Conservation (phyloP, 2,329 filamentous ascomycete genomes). For the Aspergillus caelatus region DNA sequence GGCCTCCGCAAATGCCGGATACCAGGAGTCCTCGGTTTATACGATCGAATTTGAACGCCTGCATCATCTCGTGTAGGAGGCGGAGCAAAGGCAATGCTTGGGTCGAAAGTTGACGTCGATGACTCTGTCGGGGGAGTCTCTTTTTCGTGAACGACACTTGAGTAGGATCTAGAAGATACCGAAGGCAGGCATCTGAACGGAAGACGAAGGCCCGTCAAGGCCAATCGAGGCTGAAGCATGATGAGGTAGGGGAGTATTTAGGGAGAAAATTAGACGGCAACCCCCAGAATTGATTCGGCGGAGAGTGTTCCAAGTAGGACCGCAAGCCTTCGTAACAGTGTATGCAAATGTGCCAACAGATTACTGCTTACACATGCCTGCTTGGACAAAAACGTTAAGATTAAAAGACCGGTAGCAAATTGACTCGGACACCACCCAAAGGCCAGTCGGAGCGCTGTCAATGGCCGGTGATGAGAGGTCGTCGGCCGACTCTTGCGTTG, state of each 20-base stretch:
- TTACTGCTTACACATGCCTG: slow-evolving; percentile 20
- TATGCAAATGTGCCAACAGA: not conserved
- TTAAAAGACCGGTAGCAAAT: not conserved
- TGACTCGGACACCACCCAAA: slow-evolving; percentile 14
- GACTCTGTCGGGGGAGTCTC: slow-evolving; percentile 30
- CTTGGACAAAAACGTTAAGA: not conserved
- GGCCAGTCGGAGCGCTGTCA: slow-evolving; percentile 15
- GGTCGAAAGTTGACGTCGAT: slow-evolving; percentile 40
- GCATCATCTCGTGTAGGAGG: slow-evolving; percentile 47
- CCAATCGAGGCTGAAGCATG: slow-evolving; percentile 71
- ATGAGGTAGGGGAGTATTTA: slow-evolving; percentile 13
- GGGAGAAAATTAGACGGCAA: not conserved
- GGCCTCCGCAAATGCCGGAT: slow-evolving; percentile 87
- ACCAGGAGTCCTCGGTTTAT: slow-evolving; percentile 92
- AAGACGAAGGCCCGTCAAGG: slow-evolving; percentile 54
- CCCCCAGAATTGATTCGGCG: slow-evolving; percentile 9
- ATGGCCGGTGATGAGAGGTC: slow-evolving; percentile 14
- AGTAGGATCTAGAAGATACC: slow-evolving; percentile 55
- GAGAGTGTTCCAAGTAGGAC: slow-evolving; percentile 2
- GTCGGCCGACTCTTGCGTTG: slow-evolving; percentile 6
- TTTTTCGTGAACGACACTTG: slow-evolving; percentile 48
- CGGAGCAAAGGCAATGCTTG: slow-evolving; percentile 47
- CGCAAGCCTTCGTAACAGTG: not conserved
- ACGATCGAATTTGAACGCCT: slow-evolving; percentile 69
- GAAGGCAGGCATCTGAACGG: slow-evolving; percentile 51